Percentiles rank a stretch among this genome's conserved stretches.
Evolutionary conservation across 176 grass and related monocot genomes (phyloP).

Genomic region (Coix lacrymajobi): DNA sequence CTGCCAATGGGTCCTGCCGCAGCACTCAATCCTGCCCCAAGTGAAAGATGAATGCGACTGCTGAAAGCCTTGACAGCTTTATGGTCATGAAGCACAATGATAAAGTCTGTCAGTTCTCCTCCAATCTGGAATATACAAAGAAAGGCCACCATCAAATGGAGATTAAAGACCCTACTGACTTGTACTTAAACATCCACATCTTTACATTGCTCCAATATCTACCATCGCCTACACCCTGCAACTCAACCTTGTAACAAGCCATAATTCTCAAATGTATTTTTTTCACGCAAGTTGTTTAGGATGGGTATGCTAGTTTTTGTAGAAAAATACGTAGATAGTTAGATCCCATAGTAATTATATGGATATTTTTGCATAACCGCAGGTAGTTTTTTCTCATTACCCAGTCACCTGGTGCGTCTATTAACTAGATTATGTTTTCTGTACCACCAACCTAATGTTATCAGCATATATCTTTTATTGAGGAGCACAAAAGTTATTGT

Average conservation of each 20-base stretch:
- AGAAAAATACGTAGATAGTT: background rate
- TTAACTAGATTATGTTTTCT: background rate
- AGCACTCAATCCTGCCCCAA: conserved; percentile 81
- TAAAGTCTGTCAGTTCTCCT: conserved; percentile 85
- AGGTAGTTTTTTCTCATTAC: background rate
- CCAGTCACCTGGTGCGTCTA: background rate
- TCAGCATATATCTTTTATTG: background rate
- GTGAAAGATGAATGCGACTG: conserved; percentile 77
- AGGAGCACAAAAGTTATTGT: background rate
- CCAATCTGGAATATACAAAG: conserved; percentile 58
- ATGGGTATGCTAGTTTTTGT: background rate
- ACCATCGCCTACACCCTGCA: background rate
- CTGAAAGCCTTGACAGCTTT: conserved; percentile 82
- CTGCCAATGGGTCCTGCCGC: conserved; percentile 86
- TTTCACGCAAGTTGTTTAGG: background rate
- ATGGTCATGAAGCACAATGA: conserved; percentile 76
- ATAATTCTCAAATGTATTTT: background rate
- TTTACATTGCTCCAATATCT: background rate
- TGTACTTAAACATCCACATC: background rate
- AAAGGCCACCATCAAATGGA: background rate
- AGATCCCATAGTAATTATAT: background rate
- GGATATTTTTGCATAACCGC: background rate
- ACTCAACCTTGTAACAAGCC: background rate
- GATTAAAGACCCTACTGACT: background rate
- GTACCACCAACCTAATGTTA: background rate